A percentile compares a stretch with the other conserved stretches of the same genome.
Conservation (phyloP, 225 moss, liverwort and hornwort species). For the Sphagnum contortum region DNA sequence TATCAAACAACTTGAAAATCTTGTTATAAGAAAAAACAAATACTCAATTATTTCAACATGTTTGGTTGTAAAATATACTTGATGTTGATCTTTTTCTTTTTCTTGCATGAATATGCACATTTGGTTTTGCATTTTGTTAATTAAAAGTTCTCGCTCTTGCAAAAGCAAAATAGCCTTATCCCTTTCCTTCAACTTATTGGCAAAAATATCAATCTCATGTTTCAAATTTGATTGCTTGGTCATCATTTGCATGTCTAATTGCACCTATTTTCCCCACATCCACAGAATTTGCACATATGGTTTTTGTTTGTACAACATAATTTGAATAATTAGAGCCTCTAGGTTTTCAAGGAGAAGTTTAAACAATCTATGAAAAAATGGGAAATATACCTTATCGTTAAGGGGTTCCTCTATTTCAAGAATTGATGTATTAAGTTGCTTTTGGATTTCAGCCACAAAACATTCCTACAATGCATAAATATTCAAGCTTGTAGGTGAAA, state of each 20-base stretch:
- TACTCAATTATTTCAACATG: too few species aligned
- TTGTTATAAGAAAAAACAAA: too few species aligned
- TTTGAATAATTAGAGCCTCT: too few species aligned
- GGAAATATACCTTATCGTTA: conserved; percentile 13
- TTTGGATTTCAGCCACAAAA: conserved; percentile 22
- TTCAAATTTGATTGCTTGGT: conserved; percentile 56
- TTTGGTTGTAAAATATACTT: conserved; percentile 22
- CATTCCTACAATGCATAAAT: too few species aligned
- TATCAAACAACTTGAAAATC: too few species aligned
- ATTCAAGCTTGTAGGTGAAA: too few species aligned
- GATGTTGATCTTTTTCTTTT: conserved; percentile 36
- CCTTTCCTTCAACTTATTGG: conserved; percentile 49
- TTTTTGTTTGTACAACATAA: too few species aligned
- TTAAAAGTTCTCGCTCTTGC: conserved; percentile 44
- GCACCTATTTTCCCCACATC: conserved; percentile 25
- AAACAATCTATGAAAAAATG: too few species aligned
- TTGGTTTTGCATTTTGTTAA: conserved; percentile 34
- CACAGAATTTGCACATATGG: too few species aligned
- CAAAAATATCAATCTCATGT: conserved; percentile 54
- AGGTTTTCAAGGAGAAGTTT: too few species aligned
- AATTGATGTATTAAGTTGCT: conserved; percentile 12
- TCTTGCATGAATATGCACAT: conserved; percentile 40
- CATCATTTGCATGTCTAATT: conserved; percentile 87
- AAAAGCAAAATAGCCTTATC: conserved; percentile 41
- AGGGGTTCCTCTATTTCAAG: conserved; percentile 28